Base-by-base conservation (phyloP, 768 basidiomycete species). In the Imleria badia region DNA sequence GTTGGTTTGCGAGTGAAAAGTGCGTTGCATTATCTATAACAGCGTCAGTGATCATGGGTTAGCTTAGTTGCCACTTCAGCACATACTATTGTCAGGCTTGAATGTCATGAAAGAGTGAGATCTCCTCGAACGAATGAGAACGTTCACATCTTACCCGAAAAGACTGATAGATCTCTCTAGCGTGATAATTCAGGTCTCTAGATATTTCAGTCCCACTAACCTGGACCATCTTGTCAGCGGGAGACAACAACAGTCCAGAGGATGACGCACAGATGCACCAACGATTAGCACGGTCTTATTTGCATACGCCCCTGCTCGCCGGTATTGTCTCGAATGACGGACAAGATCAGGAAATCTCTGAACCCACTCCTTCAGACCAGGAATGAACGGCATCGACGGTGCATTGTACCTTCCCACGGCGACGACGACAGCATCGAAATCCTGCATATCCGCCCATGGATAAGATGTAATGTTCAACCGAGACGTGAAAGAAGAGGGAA, bases 231-330 rank as follows among this genome's bases (percentile, higher is more conserved):
- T n/a, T n/a, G n/a, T n/a, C n/a, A n/a, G n/a, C n/a, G n/a, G n/a
- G n/a, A n/a, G n/a, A n/a, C n/a, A n/a, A n/a, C n/a, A n/a, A n/a
- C n/a, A n/a, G n/a, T n/a, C n/a, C n/a, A n/a, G n/a, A n/a, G n/a
- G n/a, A n/a, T n/a, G n/a, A n/a, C n/a, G n/a, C n/a, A n/a, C n/a
- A n/a, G n/a, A n/a, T n/a, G n/a, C n/a, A n/a, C n/a, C n/a, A 38
- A 79, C 65, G 46, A 80, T 63, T 3, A 79, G 66, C 0, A 77
- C 72, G 8, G 72, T 78, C 56, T 78, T 61, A 47, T 72, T 70
- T 15, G 48, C 29, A 39, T 69, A 75, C 2, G 54, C 31, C 31
- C 76, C 70, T 0, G 78, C 77, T 42, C 62, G 62, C 12, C 77
- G 67, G 56, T 79, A 80, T 45, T 74, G 72, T 23, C 78, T 64